phyloP scores from a whole-genome alignment of 2,329 filamentous ascomycete genomes.

The Capronia americana region DNA sequence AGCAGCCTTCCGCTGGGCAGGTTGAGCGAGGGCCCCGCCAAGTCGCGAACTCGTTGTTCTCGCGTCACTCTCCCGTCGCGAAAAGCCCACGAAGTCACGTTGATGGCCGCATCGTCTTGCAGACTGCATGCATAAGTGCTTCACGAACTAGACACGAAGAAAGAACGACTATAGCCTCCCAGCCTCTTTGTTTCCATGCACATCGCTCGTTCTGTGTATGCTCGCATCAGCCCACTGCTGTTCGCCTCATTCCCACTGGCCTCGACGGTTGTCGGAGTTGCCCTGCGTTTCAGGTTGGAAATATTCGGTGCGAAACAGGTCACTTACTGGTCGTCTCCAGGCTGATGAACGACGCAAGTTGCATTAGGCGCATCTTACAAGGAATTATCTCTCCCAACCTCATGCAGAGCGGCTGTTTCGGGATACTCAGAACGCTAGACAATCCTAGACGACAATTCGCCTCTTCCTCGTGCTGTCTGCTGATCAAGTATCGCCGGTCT shows the following conservation, averaged over 20 bases:
- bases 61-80: constrained; percentile 14
- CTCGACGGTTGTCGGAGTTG: constrained; percentile 10
- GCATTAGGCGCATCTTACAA: constrained; percentile 20
- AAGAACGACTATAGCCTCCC: constrained; percentile 23
- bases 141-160: constrained; percentile 33
- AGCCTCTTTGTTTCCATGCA: constrained; percentile 36
- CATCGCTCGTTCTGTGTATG: constrained; percentile 18
- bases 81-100: constrained; percentile 26
- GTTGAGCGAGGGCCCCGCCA: background rate
- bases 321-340: constrained; percentile 27
- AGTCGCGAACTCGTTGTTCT: background rate
- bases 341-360: constrained; percentile 22
- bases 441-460: constrained; percentile 17
- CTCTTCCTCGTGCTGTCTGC: constrained; percentile 16
- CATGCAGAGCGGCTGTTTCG: constrained; percentile 27
- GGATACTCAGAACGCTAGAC: background rate
- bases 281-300: constrained; percentile 34
- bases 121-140: constrained; percentile 13
- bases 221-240: constrained; percentile 3
- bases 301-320: constrained; percentile 27
- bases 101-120: background rate
- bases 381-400: background rate
- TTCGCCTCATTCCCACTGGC: constrained; percentile 19
- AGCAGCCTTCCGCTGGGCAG: background rate
- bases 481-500: constrained; percentile 20